These are phyloP conservation scores for Komagataella pseudopastoris DNA, from an alignment of 805 yeast species.

Conservation along the genomic window DNA sequence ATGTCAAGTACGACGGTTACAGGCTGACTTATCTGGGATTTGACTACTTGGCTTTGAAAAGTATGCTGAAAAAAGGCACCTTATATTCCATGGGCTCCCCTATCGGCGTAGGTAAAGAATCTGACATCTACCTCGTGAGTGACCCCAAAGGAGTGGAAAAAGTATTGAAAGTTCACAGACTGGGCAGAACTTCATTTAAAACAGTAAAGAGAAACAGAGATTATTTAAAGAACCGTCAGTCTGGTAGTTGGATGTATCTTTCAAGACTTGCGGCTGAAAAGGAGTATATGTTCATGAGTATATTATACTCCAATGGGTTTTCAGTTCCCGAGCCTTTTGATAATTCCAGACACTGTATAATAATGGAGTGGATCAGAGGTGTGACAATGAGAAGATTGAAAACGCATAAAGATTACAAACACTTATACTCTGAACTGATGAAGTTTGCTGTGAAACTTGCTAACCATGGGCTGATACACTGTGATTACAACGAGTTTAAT, in stretches of 20 bases:
- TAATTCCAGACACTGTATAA: conserved; percentile 78
- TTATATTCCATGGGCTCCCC: conserved; percentile 71
- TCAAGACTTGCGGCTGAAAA: conserved; percentile 85
- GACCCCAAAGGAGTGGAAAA: conserved; percentile 45
- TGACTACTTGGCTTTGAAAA: conserved; percentile 82
- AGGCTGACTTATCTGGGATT: conserved; percentile 79
- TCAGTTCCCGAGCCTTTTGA: conserved; percentile 84
- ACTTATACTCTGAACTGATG: conserved; percentile 79
- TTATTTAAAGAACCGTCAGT: conserved; percentile 58
- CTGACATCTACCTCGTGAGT: conserved; percentile 80
- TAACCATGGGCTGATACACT: conserved; percentile 83
- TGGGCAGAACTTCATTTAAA: conserved; percentile 88
- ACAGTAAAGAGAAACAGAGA: conserved; percentile 92
- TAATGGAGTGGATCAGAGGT: conserved; percentile 90
- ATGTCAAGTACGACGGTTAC: conserved; percentile 93
- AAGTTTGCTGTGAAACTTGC: conserved; percentile 72
- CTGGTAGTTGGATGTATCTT: conserved; percentile 85
- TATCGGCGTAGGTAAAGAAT: conserved; percentile 96
- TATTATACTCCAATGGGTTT: conserved; percentile 63
- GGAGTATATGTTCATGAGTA: conserved; percentile 80
- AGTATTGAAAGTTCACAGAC: conserved; percentile 81
- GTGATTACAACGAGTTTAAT: conserved; percentile 96
- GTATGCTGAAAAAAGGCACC: conserved; percentile 64
- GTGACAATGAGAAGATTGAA: conserved; percentile 76
- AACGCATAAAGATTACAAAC: conserved; percentile 54